Evolutionary conservation across 352 stramenopile genomes (phyloP), one percentile per base, ranked within the genome.

Genomic region (Pythium sukuiense): DNA sequence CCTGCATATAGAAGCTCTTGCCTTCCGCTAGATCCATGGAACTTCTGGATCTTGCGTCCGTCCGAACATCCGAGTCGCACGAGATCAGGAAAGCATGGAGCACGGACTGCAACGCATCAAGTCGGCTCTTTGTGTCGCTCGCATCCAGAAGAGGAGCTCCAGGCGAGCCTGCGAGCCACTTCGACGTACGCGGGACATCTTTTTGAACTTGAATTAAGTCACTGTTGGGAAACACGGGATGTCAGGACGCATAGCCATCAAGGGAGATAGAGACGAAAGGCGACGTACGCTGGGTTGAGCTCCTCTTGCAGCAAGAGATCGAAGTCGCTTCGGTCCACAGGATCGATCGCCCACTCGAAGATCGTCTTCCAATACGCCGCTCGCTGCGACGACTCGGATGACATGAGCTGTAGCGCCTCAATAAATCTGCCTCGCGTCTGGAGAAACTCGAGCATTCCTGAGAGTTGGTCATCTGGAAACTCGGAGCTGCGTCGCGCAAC

Each of bases 1-100:
- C 87, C 53, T 95, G 87, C 81, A 95, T 92, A 55, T 95, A 95
- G 29, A 88, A 90, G 53, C 74, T 83, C 18, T 76, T 67, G 68
- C 67, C 56, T 12, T 67, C 65, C 0, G 54, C 65, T 0, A 71
- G 20, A 9, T 71, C 65, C 43, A 57, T 69, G 24, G 55, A 60
- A 26, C 55, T 69, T 33, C 41, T 30, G 2, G 57, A 52, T 35
- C 53, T 43, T 26, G 61, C 64, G 27, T 73, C 71, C 3, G 73
- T 76, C 0, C 79, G 77, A 9, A 78, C 65, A 57, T 87, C 79
- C 0, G 81, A 69, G 26, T 75, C 75, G 35, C 83, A 90, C 14
- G 76, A 85, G 1, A 82, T 76, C 6, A 95, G 63, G 60, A 93
- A 93, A 6, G 81, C 77, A 59, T 91, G 84, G 26, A 95, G 60